Conservation (phyloP, 768 basidiomycete genomes). For the Russula emetica region DNA sequence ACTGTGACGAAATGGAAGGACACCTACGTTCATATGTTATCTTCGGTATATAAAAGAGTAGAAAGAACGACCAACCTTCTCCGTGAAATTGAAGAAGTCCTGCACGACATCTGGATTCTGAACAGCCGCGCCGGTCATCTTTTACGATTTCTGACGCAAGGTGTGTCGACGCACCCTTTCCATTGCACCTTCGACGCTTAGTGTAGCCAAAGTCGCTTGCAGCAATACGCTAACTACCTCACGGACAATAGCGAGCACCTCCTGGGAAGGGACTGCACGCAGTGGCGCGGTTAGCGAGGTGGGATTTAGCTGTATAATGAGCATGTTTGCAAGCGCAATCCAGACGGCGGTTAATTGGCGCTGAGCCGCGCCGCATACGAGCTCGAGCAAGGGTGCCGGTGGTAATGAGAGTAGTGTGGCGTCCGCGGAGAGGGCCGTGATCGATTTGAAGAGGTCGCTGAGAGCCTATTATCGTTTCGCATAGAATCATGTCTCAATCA, state of each 20-base stretch:
- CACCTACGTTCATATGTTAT: slow-evolving; percentile 30
- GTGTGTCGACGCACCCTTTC: slow-evolving; percentile 48
- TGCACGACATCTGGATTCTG: slow-evolving; percentile 93
- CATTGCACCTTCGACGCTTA: slow-evolving; percentile 62
- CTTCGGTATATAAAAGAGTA: neutral
- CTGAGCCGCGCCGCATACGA: slow-evolving; percentile 69
- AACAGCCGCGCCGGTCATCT: neutral
- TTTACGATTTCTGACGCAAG: neutral
- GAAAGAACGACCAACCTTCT: slow-evolving; percentile 46
- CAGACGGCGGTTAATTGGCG: slow-evolving; percentile 75
- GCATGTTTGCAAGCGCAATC: slow-evolving; percentile 76
- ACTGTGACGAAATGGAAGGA: slow-evolving; percentile 57
- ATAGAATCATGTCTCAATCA: neutral
- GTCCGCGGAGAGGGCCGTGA: slow-evolving; percentile 76
- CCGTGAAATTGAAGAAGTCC: slow-evolving; percentile 80
- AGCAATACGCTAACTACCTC: slow-evolving; percentile 55
- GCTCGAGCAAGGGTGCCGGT: slow-evolving; percentile 73
- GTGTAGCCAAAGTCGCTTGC: slow-evolving; percentile 48
- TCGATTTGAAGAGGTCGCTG: slow-evolving; percentile 80
- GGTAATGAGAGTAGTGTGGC: slow-evolving; percentile 76
- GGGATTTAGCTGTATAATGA: slow-evolving; percentile 79
- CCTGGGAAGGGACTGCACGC: slow-evolving; percentile 48
- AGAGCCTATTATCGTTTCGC: slow-evolving; percentile 48
- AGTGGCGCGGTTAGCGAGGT: slow-evolving; percentile 48
- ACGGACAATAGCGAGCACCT: slow-evolving; percentile 55